Evolutionary conservation across 768 basidiomycete genomes (phyloP).

Genomic region (Boletus subparvulus): DNA sequence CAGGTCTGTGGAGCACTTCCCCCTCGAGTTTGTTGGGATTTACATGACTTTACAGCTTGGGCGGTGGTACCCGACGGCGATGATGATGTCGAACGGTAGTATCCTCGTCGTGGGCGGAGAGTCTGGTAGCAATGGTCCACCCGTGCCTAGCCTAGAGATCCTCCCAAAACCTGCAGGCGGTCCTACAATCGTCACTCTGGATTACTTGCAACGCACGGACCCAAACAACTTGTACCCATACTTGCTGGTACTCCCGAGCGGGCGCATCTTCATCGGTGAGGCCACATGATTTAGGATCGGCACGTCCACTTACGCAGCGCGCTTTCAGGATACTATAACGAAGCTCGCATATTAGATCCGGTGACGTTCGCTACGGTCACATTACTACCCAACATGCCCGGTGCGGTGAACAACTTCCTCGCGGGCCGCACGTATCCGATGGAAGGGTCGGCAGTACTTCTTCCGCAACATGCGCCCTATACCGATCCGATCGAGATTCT

Average conservation of each 20-base stretch:
- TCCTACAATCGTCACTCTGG: conserved; percentile 56
- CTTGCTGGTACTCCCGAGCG: conserved; percentile 67
- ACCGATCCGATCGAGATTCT: conserved; percentile 65
- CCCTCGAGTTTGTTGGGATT: not conserved
- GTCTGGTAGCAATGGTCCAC: conserved; percentile 61
- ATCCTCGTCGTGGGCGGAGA: conserved; percentile 77
- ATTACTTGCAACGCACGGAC: conserved; percentile 69
- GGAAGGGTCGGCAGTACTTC: conserved; percentile 65
- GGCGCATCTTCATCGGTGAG: conserved; percentile 68
- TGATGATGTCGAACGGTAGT: conserved; percentile 71
- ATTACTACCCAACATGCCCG: conserved; percentile 78
- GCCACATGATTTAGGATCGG: not conserved
- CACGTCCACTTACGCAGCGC: not conserved
- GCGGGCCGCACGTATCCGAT: conserved; percentile 78
- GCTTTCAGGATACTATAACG: conserved; percentile 68
- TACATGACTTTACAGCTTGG: conserved; percentile 41
- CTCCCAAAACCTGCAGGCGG: conserved; percentile 68
- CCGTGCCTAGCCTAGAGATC: conserved; percentile 70
- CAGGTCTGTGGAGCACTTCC: conserved; percentile 44
- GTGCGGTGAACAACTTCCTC: conserved; percentile 68
- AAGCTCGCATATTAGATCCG: conserved; percentile 73
- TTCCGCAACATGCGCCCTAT: conserved; percentile 73
- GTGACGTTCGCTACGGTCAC: conserved; percentile 48
- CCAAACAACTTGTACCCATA: conserved; percentile 83
- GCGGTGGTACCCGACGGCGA: conserved; percentile 72